These are phyloP conservation scores for Tetrastigma voinierianum DNA, from an alignment of 164 flowering plant species.

Conservation along the genomic window DNA sequence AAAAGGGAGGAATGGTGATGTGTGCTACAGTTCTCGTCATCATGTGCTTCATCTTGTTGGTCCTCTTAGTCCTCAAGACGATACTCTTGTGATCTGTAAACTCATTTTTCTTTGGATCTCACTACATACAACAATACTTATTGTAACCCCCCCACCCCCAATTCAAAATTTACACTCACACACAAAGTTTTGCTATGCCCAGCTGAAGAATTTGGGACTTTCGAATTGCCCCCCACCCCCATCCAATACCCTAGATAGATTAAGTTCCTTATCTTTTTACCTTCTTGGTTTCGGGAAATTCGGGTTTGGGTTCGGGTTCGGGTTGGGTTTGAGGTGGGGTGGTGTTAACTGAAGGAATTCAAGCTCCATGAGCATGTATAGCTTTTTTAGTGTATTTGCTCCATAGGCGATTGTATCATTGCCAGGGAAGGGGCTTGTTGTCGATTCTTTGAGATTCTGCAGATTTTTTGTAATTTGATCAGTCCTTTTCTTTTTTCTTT, in stretches of 20 bases:
- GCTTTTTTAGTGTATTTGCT: conserved; percentile 2
- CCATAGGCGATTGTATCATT: neutral
- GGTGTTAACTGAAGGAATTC: neutral
- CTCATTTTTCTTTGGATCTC: neutral
- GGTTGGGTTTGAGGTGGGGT: neutral
- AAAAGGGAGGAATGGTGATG: conserved; percentile 88
- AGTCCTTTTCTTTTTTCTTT: too few species aligned
- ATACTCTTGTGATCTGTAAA: conserved; percentile 47
- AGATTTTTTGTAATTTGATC: neutral
- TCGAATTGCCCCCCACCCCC: neutral
- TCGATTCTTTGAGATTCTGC: conserved; percentile 6
- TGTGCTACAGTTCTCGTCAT: conserved; percentile 82
- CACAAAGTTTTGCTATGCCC: conserved; percentile 2
- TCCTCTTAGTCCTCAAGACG: conserved; percentile 75
- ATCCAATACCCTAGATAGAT: neutral
- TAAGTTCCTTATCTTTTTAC: neutral
- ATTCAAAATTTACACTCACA: neutral
- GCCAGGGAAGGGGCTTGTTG: neutral
- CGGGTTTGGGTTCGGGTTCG: too few species aligned
- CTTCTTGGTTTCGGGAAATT: neutral
- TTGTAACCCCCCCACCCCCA: neutral
- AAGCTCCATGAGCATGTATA: conserved; percentile 7
- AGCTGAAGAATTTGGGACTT: conserved; percentile 8
- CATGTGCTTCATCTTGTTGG: conserved; percentile 87
- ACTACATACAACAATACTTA: neutral